Evolutionary conservation across 2,329 filamentous ascomycete species (phyloP).

Genomic region (Macrophomina pseudophaseolina): DNA sequence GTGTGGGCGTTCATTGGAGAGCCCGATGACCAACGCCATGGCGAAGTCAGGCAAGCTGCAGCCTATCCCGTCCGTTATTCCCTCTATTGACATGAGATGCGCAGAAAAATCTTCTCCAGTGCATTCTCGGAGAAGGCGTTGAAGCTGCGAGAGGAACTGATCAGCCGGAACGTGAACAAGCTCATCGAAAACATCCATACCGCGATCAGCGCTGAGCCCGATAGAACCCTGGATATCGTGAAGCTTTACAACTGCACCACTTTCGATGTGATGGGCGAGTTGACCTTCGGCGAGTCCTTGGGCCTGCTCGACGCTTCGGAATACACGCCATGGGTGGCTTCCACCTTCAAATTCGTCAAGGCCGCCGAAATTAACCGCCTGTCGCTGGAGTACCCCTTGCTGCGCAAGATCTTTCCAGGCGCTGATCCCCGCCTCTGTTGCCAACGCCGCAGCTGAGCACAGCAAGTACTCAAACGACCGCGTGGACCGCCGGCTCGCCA

Average conservation of each 20-base stretch:
- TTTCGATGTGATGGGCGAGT: conserved; percentile 41
- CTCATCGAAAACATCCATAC: conserved; percentile 31
- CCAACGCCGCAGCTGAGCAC: conserved; percentile 30
- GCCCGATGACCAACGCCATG: conserved; percentile 38
- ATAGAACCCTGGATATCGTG: conserved; percentile 3
- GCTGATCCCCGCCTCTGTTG: conserved; percentile 31
- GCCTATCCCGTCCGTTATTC: no score
- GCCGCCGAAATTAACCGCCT: background rate
- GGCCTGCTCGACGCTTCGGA: conserved; percentile 37
- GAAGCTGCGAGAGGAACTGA: conserved; percentile 36
- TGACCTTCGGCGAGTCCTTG: conserved; percentile 39
- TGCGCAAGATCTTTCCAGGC: conserved; percentile 23
- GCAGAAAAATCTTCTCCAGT: conserved; percentile 44
- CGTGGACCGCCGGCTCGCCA: background rate
- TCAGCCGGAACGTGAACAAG: conserved; percentile 41
- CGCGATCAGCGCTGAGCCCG: background rate
- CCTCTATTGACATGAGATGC: no score
- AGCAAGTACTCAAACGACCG: conserved; percentile 29
- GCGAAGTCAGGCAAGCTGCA: no score
- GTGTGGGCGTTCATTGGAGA: conserved; percentile 40
- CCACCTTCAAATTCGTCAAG: conserved; percentile 36
- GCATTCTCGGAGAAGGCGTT: conserved; percentile 40
- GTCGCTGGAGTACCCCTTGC: conserved; percentile 30
- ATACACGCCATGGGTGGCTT: conserved; percentile 40
- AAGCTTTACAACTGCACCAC: conserved; percentile 31